Base-by-base conservation (phyloP, 1,284 basidiomycete species). In the Leccinum pachyderme region DNA sequence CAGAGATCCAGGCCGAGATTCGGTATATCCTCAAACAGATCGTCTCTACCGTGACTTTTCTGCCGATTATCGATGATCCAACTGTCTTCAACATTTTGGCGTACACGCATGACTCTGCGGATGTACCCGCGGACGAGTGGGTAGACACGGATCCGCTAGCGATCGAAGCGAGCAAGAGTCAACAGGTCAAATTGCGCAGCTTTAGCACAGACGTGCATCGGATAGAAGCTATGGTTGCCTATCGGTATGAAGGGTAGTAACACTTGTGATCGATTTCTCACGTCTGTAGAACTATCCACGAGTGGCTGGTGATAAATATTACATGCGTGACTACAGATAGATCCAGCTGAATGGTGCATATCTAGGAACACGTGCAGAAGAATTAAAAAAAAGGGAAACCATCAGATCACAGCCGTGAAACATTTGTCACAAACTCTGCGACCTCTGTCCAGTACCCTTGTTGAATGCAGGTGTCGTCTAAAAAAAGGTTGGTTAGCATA, bases 11-110 rank as follows among this genome's bases (percentile, higher is more conserved):
- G 73, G 91, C 90, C 29, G 96, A 99, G 80, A 99, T 99, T 63
- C 87, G 96, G 25, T 93, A 93, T 50, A 98, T 99, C 68, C 84
- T 99, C 71, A 97, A 98, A 76, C 97, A 99, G 74, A 99, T 99
- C 68, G 95, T 97, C 43, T 93, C 93, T 47, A 92, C 88, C 64
- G 93, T 95, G 61, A 98, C 96, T 13, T 98, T 98, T 74, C 77
- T 99, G 53, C 96, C 96, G 0, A 89, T 95, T 55, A 89, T 98
- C 49, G 91, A 97, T 63, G 94, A 98, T 72, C 89, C 92, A 29
- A 98, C 95, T 66, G 85, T 88, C 70, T 95, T 99, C 82, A 97
- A 96, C 63, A 95, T 98, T 61, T 81, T 98, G 45, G 94, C 93
- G 5, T 98, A 98, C 73, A 97, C 94, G 1, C 86, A 86, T 24